These are phyloP conservation scores for Conringia planisiliqua DNA, from an alignment of 345 rosid genomes.

Conservation along the genomic window DNA sequence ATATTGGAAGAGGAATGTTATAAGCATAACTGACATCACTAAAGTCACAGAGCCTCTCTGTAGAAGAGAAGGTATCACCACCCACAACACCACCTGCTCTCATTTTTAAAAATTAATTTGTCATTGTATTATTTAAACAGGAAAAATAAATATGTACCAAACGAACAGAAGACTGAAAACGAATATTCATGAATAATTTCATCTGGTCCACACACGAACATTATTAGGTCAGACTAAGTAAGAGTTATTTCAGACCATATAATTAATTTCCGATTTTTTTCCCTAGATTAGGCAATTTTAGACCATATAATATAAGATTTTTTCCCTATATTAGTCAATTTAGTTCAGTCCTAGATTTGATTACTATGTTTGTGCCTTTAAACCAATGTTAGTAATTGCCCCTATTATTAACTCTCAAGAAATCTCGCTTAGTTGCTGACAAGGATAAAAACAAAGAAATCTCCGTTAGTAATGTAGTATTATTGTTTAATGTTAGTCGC, in stretches of 20 bases:
- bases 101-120: not conserved
- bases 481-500: not conserved
- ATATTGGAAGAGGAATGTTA: constrained; percentile 81
- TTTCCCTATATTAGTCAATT: not conserved
- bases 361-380: constrained; percentile 14
- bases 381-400: constrained; percentile 6
- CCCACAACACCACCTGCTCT: constrained; percentile 79
- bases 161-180: constrained; percentile 6
- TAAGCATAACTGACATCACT: constrained; percentile 61
- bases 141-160: constrained; percentile 26
- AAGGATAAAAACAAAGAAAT: not conserved
- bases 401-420: not conserved
- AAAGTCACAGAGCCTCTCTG: constrained; percentile 58
- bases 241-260: constrained; percentile 12
- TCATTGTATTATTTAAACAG: constrained; percentile 12
- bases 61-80: constrained; percentile 58
- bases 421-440: not conserved
- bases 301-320: constrained; percentile 9
- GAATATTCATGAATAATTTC: constrained; percentile 18
- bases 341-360: constrained; percentile 18
- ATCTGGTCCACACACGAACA: constrained; percentile 31
- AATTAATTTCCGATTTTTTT: not conserved
- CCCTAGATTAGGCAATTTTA: not conserved
- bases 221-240: constrained; percentile 25
- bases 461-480: not conserved